Conservation (phyloP, 148 eudicot genomes). For the Linanthus parryae region DNA sequence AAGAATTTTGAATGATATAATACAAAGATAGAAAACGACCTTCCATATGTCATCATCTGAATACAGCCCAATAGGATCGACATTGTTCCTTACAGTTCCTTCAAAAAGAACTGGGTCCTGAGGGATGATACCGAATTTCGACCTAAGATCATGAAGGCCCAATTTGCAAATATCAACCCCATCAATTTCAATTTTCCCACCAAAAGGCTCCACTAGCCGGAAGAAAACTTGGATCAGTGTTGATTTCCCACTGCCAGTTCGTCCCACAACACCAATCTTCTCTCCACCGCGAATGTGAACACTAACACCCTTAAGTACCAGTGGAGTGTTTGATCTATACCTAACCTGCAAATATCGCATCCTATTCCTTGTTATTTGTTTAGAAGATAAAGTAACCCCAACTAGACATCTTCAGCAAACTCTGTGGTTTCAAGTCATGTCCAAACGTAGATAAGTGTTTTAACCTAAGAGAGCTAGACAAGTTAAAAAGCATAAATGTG, state of each 20-base stretch:
- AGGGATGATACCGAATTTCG: conserved; percentile 47
- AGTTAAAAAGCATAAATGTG: too few species aligned
- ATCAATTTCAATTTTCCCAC: conserved; percentile 35
- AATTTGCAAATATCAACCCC: conserved; percentile 35
- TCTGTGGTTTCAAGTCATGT: too few species aligned
- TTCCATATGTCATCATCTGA: conserved; percentile 48
- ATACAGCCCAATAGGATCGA: conserved; percentile 40
- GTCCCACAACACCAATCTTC: conserved; percentile 50
- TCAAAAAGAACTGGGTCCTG: conserved; percentile 51
- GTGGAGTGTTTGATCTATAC: conserved; percentile 36
- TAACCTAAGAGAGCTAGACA: too few species aligned
- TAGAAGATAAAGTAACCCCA: too few species aligned
- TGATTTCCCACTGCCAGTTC: conserved; percentile 56
- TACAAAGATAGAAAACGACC: conserved; percentile 13
- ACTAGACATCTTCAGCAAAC: too few species aligned
- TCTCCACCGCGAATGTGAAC: conserved; percentile 40
- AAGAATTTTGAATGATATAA: neutral
- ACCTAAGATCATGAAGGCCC: conserved; percentile 53
- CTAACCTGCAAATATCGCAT: conserved; percentile 32
- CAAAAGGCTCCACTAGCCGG: conserved; percentile 39
- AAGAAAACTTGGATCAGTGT: conserved; percentile 44
- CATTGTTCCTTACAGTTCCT: conserved; percentile 49
- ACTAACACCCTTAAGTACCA: conserved; percentile 35
- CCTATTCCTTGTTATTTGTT: too few species aligned
- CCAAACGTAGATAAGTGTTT: too few species aligned